Base-by-base conservation (phyloP, 768 basidiomycete genomes). In the Nevesoporus exiguus region DNA sequence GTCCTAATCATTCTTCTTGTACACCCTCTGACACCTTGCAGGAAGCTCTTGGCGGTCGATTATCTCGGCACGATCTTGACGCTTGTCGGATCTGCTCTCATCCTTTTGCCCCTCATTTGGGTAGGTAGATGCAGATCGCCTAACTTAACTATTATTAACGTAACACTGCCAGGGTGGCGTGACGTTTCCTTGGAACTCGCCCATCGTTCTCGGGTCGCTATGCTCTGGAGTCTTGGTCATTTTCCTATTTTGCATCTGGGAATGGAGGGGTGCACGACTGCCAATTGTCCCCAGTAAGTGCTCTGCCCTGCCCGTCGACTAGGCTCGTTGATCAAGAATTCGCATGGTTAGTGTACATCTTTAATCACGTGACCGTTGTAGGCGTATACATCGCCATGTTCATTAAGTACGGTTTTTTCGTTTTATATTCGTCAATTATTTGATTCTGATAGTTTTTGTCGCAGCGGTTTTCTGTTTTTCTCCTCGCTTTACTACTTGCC, bases 21-120 rank as follows among this genome's bases (percentile, higher is more conserved):
- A 7, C 9, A 22, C 10, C 3, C 8, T 40, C 61, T 58, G 2
- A 65, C 29, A 22, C 22, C 9, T 10, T 14, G 31, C 55, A 84
- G 79, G 48, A 91, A 91, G 67, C 74, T 90, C 17, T 67, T 80
- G 19, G 79, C 78, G 1, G 70, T 89, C 8, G 88, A 90, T 60
- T 89, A 84, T 58, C 47, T 82, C 22, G 88, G 88, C 1, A 74
- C 80, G 0, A 49, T 73, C 1, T 68, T 89, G 25, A 85, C 84
- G 0, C 76, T 90, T 13, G 70, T 73, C 1, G 85, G 79, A 22
- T 85, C 84, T 45, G 76, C 82, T 3, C 73, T 88, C 2, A 69
- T 90, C 21, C 78, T 90, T 47, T 70, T 89, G 7, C 86, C 86
- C 0, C 75, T 90, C 15, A 86, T 87, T 29, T 90, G 87, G 86